A percentile compares a stretch with the other conserved stretches of the same genome.
Evolutionary conservation across 2,329 filamentous ascomycete genomes (phyloP).

Genomic region (Nigrograna mackinnonii): DNA sequence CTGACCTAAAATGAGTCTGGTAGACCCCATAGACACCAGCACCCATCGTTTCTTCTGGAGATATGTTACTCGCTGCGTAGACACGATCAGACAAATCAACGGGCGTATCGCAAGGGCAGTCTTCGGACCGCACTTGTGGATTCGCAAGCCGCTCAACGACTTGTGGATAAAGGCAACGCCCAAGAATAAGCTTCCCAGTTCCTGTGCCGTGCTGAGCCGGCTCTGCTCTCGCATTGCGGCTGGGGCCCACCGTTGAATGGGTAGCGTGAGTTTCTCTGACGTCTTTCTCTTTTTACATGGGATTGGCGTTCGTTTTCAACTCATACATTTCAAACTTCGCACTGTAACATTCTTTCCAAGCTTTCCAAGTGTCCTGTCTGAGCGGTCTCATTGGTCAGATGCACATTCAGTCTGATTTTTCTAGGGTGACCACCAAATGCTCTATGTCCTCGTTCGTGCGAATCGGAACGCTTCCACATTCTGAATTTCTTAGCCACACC

Average conservation of each 20-base stretch:
- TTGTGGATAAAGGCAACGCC: slow-evolving; percentile 41
- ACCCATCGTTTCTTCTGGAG: too few relatives aligned
- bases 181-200: slow-evolving; percentile 26
- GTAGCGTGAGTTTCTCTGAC: slow-evolving; percentile 34
- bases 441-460: too few relatives aligned
- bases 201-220: slow-evolving; percentile 6
- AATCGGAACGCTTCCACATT: too few relatives aligned
- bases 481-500: too few relatives aligned
- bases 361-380: too few relatives aligned
- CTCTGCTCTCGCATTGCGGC: slow-evolving; percentile 16
- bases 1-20: too few relatives aligned
- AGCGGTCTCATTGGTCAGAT: too few relatives aligned
- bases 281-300: slow-evolving; percentile 28
- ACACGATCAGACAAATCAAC: too few relatives aligned
- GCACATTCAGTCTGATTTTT: too few relatives aligned
- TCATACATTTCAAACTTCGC: slow-evolving; percentile 22
- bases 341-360: not conserved
- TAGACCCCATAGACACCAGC: too few relatives aligned
- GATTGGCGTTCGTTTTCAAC: slow-evolving; percentile 38
- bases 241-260: slow-evolving; percentile 9
- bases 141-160: slow-evolving; percentile 32
- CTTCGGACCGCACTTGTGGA: slow-evolving; percentile 30
- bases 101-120: slow-evolving; percentile 28
- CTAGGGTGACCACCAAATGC: too few relatives aligned
- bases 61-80: too few relatives aligned